Conservation (phyloP, 225 moss, liverwort and hornwort genomes). For the Bryum argenteum region DNA sequence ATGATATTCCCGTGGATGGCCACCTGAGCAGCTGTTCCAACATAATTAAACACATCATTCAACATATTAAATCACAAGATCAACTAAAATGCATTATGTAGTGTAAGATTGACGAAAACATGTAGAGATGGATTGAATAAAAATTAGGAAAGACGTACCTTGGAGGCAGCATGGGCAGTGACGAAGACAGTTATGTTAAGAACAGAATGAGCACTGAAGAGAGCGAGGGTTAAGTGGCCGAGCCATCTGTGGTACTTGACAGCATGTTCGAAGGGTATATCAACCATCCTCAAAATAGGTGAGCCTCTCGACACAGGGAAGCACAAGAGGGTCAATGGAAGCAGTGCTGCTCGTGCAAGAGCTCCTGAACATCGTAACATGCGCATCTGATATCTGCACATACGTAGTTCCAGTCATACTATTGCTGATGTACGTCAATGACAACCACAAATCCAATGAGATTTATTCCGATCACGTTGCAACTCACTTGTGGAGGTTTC, state of each 20-base stretch:
- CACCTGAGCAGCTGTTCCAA: conserved; percentile 40
- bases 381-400: conserved; percentile 35
- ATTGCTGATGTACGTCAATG: background rate
- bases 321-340: conserved; percentile 44
- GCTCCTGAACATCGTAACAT: conserved; percentile 34
- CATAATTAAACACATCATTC: background rate
- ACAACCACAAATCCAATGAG: background rate
- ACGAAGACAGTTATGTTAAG: conserved; percentile 20
- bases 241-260: conserved; percentile 57
- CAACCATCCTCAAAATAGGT: conserved; percentile 41
- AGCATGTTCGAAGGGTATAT: conserved; percentile 47
- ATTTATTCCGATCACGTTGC: background rate
- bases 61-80: background rate
- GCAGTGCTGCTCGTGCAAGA: conserved; percentile 37
- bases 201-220: conserved; percentile 31
- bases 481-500: conserved; percentile 31
- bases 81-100: background rate
- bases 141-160: conserved; percentile 23
- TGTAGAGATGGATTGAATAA: background rate
- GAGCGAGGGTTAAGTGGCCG: conserved; percentile 36
- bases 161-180: conserved; percentile 10
- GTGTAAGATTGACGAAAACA: background rate
- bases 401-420: background rate
- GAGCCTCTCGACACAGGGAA: conserved; percentile 52
- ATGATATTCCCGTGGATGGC: conserved; percentile 38